Base-by-base conservation (phyloP, 352 stramenopile species). In the Pythium insidiosum region DNA sequence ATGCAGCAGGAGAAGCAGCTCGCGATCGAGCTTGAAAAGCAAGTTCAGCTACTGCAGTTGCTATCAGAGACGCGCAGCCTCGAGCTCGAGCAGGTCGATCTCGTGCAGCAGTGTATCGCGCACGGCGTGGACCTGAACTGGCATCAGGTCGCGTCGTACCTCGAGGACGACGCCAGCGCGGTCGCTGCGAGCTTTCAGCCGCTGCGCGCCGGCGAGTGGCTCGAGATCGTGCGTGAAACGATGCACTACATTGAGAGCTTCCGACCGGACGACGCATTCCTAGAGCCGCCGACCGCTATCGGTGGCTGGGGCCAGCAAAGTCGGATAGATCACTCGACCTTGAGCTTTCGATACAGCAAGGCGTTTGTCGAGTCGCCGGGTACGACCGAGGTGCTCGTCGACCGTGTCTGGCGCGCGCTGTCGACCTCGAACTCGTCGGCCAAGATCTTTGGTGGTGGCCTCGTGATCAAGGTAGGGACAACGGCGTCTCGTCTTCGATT, bases 181-280 rank as follows among this genome's bases (percentile, higher is more conserved):
- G 21, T 64, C 2, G 40, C 50, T n/a, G 43, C 54, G 31, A 58
- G 56, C 48, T 63, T 51, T 39, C 57, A 43, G 15, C 55, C 48
- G 4, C 43, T 63, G 16, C 47, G 50, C 24, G 31, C 55, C 2
- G 36, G 45, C 33, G 55, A 63, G 25, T 51, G 46, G 21, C 54
- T 39, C 28, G 48, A 30, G 7, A 63, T 63, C 43, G 38, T 63
- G 28, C 43, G 54, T 33, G 48, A 58, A 30, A 63, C 55, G 15
- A 43, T 63, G 21, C 55, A 48, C 18, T 63, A 63, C 55, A 53
- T 63, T 20, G 55, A 63, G 18, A 48, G 55, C 11, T 63, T 63
- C 24, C 53, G 48, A 18, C 55, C 55, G 0, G 55, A 58, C 26
- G 48, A 58, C 9, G 55, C 55, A n/a, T 63, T 63, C 34, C 30